Evolutionary conservation across 768 basidiomycete species (phyloP).

Genomic region (Russula dissimulans): DNA sequence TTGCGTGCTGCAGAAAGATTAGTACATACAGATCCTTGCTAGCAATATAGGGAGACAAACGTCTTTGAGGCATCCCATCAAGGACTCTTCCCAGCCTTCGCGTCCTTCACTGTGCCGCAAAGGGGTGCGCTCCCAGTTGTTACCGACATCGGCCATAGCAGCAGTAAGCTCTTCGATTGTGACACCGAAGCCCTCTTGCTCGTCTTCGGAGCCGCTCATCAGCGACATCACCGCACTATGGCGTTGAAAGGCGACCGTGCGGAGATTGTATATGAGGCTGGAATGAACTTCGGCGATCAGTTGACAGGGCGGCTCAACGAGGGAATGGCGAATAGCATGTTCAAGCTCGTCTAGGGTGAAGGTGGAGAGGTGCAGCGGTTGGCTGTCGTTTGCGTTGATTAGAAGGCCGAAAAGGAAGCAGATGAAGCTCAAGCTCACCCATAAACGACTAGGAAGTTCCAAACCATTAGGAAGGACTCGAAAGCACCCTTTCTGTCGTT

Average conservation of each 20-base stretch:
- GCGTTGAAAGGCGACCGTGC: slow-evolving; percentile 70
- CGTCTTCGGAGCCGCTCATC: slow-evolving; percentile 33
- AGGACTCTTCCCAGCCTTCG: slow-evolving; percentile 85
- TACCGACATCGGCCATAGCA: slow-evolving; percentile 73
- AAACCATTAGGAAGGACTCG: slow-evolving; percentile 81
- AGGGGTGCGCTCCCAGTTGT: slow-evolving; percentile 77
- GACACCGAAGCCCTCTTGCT: slow-evolving; percentile 43
- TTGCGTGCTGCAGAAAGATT: slow-evolving; percentile 52
- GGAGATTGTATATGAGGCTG: slow-evolving; percentile 77
- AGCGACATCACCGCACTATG: slow-evolving; percentile 69
- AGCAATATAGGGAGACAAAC: slow-evolving; percentile 41
- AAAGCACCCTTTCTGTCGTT: slow-evolving; percentile 55
- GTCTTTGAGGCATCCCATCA: slow-evolving; percentile 83
- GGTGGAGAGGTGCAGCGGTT: slow-evolving; percentile 77
- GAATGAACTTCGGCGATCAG: slow-evolving; percentile 86
- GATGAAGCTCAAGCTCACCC: slow-evolving; percentile 44
- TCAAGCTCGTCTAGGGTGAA: slow-evolving; percentile 94
- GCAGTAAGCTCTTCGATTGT: slow-evolving; percentile 52
- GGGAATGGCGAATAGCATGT: slow-evolving; percentile 70
- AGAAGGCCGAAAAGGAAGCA: not conserved
- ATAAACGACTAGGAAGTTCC: slow-evolving; percentile 92
- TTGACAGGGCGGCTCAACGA: slow-evolving; percentile 56
- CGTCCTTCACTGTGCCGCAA: slow-evolving; percentile 64
- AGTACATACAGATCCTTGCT: not conserved
- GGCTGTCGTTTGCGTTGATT: slow-evolving; percentile 28